These are phyloP conservation scores for Sarocladiaceae sp. DNA, from an alignment of 2,329 filamentous ascomycete genomes.

Conservation along the genomic window DNA sequence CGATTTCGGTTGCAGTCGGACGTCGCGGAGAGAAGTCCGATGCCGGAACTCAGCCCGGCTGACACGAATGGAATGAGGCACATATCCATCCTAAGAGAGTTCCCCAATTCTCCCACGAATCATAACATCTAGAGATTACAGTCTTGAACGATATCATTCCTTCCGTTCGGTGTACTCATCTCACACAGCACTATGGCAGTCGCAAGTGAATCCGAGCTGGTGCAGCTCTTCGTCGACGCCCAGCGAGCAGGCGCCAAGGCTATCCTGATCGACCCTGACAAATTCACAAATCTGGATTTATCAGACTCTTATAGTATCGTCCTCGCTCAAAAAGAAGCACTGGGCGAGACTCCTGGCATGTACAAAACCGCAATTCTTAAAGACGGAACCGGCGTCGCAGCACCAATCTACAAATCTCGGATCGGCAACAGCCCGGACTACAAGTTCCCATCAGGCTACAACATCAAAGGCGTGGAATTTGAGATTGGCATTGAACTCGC, in stretches of 20 bases:
- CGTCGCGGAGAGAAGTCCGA: not conserved
- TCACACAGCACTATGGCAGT: not conserved
- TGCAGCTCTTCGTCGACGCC: not conserved
- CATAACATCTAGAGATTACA: too few relatives aligned
- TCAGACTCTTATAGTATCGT: not conserved
- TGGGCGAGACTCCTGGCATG: not conserved
- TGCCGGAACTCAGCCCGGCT: not conserved
- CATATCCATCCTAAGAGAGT: too few relatives aligned
- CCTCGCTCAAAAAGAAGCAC: not conserved
- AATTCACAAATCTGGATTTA: not conserved
- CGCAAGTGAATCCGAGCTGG: not conserved
- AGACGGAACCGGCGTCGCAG: not conserved
- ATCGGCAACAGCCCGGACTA: conserved; percentile 6
- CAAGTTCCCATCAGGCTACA: not conserved
- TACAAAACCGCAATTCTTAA: not conserved
- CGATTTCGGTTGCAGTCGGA: too few relatives aligned
- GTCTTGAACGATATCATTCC: too few relatives aligned
- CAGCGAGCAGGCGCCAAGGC: not conserved
- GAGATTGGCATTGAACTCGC: conserved; percentile 3
- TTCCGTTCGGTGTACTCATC: not conserved
- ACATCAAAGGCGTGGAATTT: not conserved
- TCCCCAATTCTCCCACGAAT: too few relatives aligned
- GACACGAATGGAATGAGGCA: too few relatives aligned
- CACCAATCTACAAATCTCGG: not conserved
- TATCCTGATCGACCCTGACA: not conserved